Evolutionary conservation across 805 yeast species (phyloP).

Genomic region (Candida patagonica): DNA sequence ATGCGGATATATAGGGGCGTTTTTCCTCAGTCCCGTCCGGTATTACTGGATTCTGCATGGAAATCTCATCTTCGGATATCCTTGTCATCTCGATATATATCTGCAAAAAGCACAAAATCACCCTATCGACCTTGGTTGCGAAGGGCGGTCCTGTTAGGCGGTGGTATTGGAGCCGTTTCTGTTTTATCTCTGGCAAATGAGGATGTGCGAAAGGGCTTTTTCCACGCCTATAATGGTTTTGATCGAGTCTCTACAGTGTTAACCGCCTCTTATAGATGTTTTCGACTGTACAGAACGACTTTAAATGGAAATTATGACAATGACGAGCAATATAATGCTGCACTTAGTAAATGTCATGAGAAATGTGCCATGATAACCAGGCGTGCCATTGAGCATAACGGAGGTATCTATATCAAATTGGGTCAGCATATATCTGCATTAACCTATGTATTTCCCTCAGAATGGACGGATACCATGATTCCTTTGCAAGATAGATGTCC

Average conservation of each 20-base stretch:
- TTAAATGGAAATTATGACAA: constrained; percentile 37
- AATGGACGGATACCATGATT: constrained; percentile 93
- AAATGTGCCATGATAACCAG: constrained; percentile 73
- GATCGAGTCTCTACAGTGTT: constrained; percentile 25
- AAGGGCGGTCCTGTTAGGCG: too few relatives aligned
- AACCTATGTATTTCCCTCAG: constrained; percentile 80
- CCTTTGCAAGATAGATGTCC: constrained; percentile 93
- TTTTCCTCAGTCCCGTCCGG: too few relatives aligned
- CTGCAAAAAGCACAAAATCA: too few relatives aligned
- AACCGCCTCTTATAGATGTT: constrained; percentile 61
- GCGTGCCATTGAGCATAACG: constrained; percentile 71
- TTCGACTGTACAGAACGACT: constrained; percentile 54
- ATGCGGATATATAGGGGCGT: too few relatives aligned
- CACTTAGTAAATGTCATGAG: constrained; percentile 57
- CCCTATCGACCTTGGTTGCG: too few relatives aligned
- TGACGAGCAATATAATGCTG: constrained; percentile 40
- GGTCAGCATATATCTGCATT: constrained; percentile 93
- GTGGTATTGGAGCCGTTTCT: constrained; percentile 4
- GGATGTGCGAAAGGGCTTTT: constrained; percentile 17
- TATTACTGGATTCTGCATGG: too few relatives aligned
- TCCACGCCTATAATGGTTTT: constrained; percentile 16
- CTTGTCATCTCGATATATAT: too few relatives aligned
- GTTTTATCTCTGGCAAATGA: constrained; percentile 17
- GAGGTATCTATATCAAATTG: constrained; percentile 86
- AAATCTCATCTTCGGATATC: too few relatives aligned